These are phyloP conservation scores for Lecanicillium sp. DNA, from an alignment of 2,329 filamentous ascomycete genomes.

Conservation along the genomic window DNA sequence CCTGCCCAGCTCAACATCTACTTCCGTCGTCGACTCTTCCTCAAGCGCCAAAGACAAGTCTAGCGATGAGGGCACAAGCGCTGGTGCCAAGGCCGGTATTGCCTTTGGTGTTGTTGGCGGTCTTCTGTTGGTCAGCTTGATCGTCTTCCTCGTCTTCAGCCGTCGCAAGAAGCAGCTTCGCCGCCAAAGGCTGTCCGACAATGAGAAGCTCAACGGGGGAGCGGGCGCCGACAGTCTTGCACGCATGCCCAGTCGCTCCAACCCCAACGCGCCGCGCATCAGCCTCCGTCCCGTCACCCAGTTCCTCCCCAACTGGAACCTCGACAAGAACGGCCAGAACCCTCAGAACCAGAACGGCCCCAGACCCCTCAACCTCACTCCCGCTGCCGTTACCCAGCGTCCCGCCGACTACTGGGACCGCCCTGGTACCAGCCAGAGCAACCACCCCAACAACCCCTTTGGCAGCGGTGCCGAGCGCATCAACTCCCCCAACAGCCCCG, in stretches of 20 bases:
- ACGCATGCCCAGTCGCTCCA: conserved; percentile 11
- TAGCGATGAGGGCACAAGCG: conserved; percentile 20
- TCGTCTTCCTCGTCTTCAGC: conserved; percentile 66
- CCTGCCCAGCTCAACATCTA: conserved; percentile 7
- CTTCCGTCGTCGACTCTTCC: neutral
- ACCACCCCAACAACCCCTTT: conserved; percentile 65
- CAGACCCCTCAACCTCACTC: conserved; percentile 30
- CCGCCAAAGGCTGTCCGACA: conserved; percentile 41
- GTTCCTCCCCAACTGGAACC: conserved; percentile 63
- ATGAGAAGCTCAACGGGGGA: conserved; percentile 54
- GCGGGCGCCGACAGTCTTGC: conserved; percentile 28
- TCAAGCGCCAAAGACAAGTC: neutral
- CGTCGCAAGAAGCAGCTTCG: conserved; percentile 62
- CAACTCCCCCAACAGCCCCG: conserved; percentile 12
- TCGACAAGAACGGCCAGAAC: conserved; percentile 38
- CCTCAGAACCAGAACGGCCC: conserved; percentile 46
- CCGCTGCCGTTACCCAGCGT: conserved; percentile 25
- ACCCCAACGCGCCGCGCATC: conserved; percentile 62
- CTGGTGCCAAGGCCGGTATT: conserved; percentile 67
- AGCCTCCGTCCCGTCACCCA: conserved; percentile 81
- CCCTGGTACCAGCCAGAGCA: conserved; percentile 38
- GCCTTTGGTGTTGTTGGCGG: conserved; percentile 73
- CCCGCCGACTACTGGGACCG: conserved; percentile 42
- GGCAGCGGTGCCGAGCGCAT: conserved; percentile 52
- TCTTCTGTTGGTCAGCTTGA: conserved; percentile 58